A percentile compares a stretch with the other conserved stretches of the same genome.
These are phyloP conservation scores for Suillus clintonianus DNA, from an alignment of 768 basidiomycete genomes.

Conservation along the genomic window DNA sequence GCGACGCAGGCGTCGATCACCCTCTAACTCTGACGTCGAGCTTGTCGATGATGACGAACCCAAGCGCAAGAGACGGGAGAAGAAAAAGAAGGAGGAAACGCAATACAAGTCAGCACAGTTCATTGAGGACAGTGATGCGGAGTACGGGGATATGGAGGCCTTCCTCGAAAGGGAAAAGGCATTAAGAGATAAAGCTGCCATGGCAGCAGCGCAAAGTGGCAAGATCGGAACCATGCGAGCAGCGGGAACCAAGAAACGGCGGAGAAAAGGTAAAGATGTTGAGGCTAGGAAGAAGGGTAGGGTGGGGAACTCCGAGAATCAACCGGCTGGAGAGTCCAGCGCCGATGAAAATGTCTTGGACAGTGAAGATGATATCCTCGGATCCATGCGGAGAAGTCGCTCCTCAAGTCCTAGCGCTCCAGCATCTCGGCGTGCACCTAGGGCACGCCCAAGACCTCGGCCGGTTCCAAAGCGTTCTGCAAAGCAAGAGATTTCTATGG, in stretches of 20 bases:
- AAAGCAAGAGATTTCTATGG: not conserved
- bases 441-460: conserved; percentile 39
- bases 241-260: conserved; percentile 61
- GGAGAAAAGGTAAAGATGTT: conserved; percentile 43
- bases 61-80: conserved; percentile 41
- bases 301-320: conserved; percentile 15
- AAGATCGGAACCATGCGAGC: conserved; percentile 45
- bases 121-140: conserved; percentile 89
- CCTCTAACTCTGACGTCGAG: conserved; percentile 45
- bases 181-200: conserved; percentile 54
- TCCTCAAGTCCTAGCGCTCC: conserved; percentile 22
- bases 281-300: conserved; percentile 44
- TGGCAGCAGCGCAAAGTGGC: conserved; percentile 45
- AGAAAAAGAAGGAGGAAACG: conserved; percentile 67
- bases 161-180: conserved; percentile 79
- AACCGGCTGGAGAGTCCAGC: conserved; percentile 36
- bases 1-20: conserved; percentile 53
- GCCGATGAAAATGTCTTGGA: conserved; percentile 16
- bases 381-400: conserved; percentile 22
- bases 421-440: conserved; percentile 16
- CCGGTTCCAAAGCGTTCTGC: conserved; percentile 37
- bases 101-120: conserved; percentile 88
- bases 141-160: conserved; percentile 75
- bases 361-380: conserved; percentile 28
- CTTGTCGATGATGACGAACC: conserved; percentile 36